phyloP scores from a whole-genome alignment of 2,329 filamentous ascomycete species.

The Nemania sp. region DNA sequence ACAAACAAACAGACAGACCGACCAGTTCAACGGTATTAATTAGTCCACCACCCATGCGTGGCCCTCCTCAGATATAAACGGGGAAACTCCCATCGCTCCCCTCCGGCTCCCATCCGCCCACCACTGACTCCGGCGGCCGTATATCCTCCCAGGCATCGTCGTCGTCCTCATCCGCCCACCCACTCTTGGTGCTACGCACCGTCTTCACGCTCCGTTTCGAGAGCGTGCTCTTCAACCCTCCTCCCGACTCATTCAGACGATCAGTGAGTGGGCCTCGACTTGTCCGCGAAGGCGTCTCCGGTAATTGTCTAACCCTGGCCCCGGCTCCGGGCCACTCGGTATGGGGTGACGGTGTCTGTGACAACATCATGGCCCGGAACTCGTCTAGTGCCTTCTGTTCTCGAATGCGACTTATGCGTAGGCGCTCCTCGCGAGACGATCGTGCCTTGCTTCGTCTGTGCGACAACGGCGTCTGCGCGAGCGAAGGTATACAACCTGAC shows the following conservation, averaged over 20 bases:
- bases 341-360: slow-evolving; percentile 40
- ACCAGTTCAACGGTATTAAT: background rate
- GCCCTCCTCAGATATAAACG: slow-evolving; percentile 47
- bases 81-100: slow-evolving; percentile 48
- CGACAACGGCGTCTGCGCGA: slow-evolving; percentile 36
- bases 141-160: slow-evolving; percentile 51
- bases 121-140: slow-evolving; percentile 45
- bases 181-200: slow-evolving; percentile 42
- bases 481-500: slow-evolving; percentile 33
- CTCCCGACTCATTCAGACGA: slow-evolving; percentile 35
- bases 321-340: slow-evolving; percentile 33
- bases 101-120: slow-evolving; percentile 45
- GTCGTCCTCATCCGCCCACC: slow-evolving; percentile 43
- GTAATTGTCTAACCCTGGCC: slow-evolving; percentile 37
- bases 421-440: slow-evolving; percentile 39
- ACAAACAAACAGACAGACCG: slow-evolving; percentile 11
- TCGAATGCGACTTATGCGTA: slow-evolving; percentile 39
- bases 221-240: slow-evolving; percentile 29
- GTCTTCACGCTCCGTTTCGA: slow-evolving; percentile 43
- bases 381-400: slow-evolving; percentile 36
- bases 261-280: slow-evolving; percentile 36
- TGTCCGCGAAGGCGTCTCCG: slow-evolving; percentile 43
- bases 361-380: slow-evolving; percentile 34
- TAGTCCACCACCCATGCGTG: background rate
- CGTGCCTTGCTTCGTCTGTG: slow-evolving; percentile 37